These are phyloP conservation scores for Artemisia argyi DNA, from an alignment of 129 eudicot genomes.

Conservation along the genomic window DNA sequence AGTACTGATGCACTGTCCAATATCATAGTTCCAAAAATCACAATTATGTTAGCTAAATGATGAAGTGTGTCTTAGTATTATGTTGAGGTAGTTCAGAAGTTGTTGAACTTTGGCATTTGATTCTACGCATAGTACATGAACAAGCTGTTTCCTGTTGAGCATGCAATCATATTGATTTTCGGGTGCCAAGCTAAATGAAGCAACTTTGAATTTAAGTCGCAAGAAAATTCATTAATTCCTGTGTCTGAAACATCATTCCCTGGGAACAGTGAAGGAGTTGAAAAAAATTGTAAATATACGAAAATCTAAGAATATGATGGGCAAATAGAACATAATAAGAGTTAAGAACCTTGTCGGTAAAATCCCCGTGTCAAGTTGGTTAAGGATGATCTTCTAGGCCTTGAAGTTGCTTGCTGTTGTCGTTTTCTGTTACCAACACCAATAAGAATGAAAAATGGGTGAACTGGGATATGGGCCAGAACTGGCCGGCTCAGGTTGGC, in stretches of 20 bases:
- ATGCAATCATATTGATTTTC: conserved; percentile 59
- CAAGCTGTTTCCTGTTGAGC: conserved; percentile 65
- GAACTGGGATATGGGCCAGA: not conserved
- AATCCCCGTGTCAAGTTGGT: conserved; percentile 71
- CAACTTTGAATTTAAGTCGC: conserved; percentile 62
- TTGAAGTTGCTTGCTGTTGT: conserved; percentile 41
- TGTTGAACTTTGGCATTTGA: not conserved
- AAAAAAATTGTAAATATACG: not conserved
- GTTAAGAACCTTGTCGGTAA: conserved; percentile 51
- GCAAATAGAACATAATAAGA: not conserved
- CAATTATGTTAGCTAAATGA: conserved; percentile 18
- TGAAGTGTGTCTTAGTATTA: not conserved
- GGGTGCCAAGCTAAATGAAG: conserved; percentile 86
- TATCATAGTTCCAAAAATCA: not conserved
- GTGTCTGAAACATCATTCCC: conserved; percentile 40
- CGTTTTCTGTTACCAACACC: conserved; percentile 42
- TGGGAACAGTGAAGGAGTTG: conserved; percentile 15
- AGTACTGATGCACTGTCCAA: no score
- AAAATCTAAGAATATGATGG: not conserved
- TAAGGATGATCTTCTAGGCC: conserved; percentile 67
- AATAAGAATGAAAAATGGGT: not conserved
- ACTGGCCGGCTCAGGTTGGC: not conserved
- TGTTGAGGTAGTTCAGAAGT: not conserved
- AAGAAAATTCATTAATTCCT: conserved; percentile 36
- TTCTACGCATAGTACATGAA: conserved; percentile 53